These are phyloP conservation scores for Cucurbita moschata DNA, from an alignment of 306 rosid genomes.

Conservation along the genomic window DNA sequence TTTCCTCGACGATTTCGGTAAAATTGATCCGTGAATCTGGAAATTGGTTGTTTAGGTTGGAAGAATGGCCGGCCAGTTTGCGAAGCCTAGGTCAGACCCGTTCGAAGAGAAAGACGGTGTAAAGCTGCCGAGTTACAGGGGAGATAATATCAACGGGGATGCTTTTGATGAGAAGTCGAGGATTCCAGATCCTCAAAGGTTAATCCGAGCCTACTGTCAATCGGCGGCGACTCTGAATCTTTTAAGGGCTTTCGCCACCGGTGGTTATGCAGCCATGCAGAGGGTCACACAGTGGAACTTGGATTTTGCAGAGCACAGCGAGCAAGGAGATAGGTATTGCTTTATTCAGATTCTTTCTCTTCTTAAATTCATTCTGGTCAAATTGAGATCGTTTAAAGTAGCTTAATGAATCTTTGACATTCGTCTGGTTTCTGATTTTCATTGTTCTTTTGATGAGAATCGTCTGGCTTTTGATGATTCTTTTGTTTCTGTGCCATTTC, in stretches of 20 bases:
- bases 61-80: constrained; percentile 98
- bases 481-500: neutral
- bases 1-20: neutral
- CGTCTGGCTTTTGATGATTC: neutral
- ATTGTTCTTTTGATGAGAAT: neutral
- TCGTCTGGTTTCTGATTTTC: neutral
- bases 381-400: neutral
- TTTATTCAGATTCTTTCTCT: neutral
- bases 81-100: constrained; percentile 82
- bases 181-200: constrained; percentile 85
- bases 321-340: constrained; percentile 82
- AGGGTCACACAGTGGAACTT: constrained; percentile 94
- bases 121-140: constrained; percentile 95
- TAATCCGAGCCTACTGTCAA: constrained; percentile 93
- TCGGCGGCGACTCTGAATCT: constrained; percentile 90
- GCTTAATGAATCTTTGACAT: neutral
- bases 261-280: constrained; percentile 98
- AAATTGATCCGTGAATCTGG: neutral
- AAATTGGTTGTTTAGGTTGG: constrained; percentile 49
- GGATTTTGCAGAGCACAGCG: constrained; percentile 88
- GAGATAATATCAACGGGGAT: constrained; percentile 89
- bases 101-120: constrained; percentile 91
- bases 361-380: neutral
- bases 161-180: constrained; percentile 71
- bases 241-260: constrained; percentile 85